Evolutionary conservation across 164 flowering plant species (phyloP).

Genomic region (Buxus sempervirens): DNA sequence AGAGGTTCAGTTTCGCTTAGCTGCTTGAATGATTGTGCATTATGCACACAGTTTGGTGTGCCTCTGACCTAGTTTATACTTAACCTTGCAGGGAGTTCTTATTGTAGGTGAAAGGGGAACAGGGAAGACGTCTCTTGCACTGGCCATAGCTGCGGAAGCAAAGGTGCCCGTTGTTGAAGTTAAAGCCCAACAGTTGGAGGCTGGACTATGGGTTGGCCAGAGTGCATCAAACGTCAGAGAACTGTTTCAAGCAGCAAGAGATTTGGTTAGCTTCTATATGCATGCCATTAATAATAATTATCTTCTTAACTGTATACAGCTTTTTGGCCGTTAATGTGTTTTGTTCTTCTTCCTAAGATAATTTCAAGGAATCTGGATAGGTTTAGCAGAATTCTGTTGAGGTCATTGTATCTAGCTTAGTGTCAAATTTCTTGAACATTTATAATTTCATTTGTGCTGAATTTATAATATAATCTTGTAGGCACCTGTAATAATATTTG

Average conservation of each 20-base stretch:
- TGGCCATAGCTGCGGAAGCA: slow-evolving; percentile 96
- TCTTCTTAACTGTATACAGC: background rate
- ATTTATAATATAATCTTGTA: slow-evolving; percentile 20
- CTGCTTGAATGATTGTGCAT: background rate
- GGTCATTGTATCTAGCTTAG: background rate
- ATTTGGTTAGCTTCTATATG: slow-evolving; percentile 55
- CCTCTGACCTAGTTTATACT: background rate
- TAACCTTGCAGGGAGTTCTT: slow-evolving; percentile 80
- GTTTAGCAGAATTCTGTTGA: background rate
- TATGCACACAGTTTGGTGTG: slow-evolving; percentile 3
- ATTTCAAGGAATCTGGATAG: background rate
- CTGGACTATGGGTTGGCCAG: slow-evolving; percentile 95
- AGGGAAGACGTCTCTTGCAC: slow-evolving; percentile 91
- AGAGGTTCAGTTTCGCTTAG: background rate
- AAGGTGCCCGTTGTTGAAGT: slow-evolving; percentile 89
- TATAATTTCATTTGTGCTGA: background rate
- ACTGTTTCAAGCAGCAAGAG: slow-evolving; percentile 92
- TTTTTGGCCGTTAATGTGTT: background rate
- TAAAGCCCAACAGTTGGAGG: slow-evolving; percentile 85
- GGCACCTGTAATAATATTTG: slow-evolving; percentile 97
- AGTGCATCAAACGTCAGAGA: slow-evolving; percentile 96
- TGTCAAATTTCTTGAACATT: background rate
- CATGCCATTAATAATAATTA: background rate
- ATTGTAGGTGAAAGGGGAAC: slow-evolving; percentile 98
- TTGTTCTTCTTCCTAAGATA: background rate